These are phyloP conservation scores for Apiotrichum gamsii DNA, from an alignment of 1,284 basidiomycete genomes.

Conservation along the genomic window DNA sequence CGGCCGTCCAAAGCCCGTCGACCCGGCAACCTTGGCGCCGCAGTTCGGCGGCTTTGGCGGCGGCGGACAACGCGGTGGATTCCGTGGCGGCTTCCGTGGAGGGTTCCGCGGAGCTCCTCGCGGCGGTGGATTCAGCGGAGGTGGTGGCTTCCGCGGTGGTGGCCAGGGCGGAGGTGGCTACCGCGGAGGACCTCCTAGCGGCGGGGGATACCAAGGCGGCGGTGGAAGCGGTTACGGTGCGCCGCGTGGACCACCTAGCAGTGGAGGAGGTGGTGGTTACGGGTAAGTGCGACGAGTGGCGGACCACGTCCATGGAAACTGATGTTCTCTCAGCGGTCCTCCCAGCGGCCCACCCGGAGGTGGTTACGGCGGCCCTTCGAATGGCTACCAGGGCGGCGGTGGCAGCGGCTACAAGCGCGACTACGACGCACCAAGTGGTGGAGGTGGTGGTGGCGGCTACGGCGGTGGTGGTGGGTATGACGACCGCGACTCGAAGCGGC, in stretches of 20 bases:
- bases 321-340: neutral
- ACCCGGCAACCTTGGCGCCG: conserved; percentile 11
- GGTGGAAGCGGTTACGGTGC: conserved; percentile 1
- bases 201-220: conserved; percentile 23
- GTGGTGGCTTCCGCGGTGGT: conserved; percentile 30
- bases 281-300: too few species aligned
- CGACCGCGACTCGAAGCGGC: conserved; percentile 71
- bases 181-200: conserved; percentile 21
- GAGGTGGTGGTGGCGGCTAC: conserved; percentile 54
- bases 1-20: conserved; percentile 78
- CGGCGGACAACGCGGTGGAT: conserved; percentile 19
- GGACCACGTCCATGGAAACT: too few species aligned
- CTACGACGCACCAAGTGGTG: conserved; percentile 40
- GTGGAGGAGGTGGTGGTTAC: conserved; percentile 23
- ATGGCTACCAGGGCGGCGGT: conserved; percentile 18
- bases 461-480: conserved; percentile 65
- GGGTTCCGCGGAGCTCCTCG: conserved; percentile 42
- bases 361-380: conserved; percentile 5
- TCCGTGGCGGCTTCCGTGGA: conserved; percentile 35
- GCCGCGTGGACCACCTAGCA: conserved; percentile 16
- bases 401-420: conserved; percentile 38
- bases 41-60: neutral
- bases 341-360: conserved; percentile 2
- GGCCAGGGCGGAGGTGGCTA: conserved; percentile 23
- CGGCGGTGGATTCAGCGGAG: conserved; percentile 12